Evolutionary conservation across 192 early-diverging fungal genomes (phyloP).

Genomic region (Phlyctochytrium planicorne): DNA sequence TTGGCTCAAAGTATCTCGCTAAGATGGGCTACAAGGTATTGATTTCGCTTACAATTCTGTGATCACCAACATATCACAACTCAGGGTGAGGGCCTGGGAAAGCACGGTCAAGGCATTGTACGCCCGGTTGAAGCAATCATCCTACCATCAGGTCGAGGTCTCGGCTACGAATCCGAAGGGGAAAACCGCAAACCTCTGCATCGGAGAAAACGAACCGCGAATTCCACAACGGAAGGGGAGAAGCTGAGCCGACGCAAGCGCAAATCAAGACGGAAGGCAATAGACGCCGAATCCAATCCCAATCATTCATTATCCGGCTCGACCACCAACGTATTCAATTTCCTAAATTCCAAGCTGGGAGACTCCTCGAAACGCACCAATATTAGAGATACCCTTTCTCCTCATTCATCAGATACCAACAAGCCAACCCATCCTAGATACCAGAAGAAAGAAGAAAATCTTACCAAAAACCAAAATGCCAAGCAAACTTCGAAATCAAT

Average conservation of each 20-base stretch:
- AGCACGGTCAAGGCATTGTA: not conserved
- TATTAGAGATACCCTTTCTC: not conserved
- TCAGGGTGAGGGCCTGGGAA: not conserved
- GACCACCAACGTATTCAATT: not conserved
- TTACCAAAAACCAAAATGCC: not conserved
- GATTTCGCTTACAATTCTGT: not conserved
- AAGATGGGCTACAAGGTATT: conserved; percentile 31
- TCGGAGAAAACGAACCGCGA: not conserved
- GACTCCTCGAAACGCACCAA: not conserved
- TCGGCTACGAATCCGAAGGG: not conserved
- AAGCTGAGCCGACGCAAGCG: no score
- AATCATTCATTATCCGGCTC: not conserved
- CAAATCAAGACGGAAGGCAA: no score
- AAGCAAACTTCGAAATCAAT: not conserved
- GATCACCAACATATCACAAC: not conserved
- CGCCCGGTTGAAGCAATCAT: not conserved
- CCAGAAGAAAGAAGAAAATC: not conserved
- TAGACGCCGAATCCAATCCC: not conserved
- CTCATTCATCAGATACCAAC: not conserved
- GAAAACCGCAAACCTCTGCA: not conserved
- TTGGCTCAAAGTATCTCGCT: conserved; percentile 23
- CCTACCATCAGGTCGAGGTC: not conserved
- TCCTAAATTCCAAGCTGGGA: not conserved
- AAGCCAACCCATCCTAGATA: not conserved
- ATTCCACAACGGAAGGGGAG: no score